phyloP scores from a whole-genome alignment of 495 filamentous ascomycete species.

The Tuber magnatum region DNA sequence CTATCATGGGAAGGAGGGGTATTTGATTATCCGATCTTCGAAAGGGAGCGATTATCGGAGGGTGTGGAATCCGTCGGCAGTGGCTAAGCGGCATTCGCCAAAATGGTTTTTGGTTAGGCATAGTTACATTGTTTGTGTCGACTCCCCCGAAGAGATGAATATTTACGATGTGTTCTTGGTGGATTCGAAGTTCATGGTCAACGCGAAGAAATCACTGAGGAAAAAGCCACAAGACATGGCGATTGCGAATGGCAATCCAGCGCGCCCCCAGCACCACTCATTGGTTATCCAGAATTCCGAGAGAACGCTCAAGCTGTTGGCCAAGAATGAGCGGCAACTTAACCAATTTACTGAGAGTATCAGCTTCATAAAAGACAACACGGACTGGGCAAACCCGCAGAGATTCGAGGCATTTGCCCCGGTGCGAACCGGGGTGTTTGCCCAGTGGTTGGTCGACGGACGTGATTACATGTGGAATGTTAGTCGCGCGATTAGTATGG shows the following conservation, averaged over 20 bases:
- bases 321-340: conserved; percentile 80
- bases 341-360: conserved; percentile 93
- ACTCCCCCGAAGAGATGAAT: conserved; percentile 97
- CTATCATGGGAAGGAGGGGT: conserved; percentile 97
- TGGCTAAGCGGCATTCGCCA: conserved; percentile 73
- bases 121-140: conserved; percentile 94
- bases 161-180: conserved; percentile 98
- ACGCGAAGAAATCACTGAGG: conserved; percentile 53
- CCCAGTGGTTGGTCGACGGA: conserved; percentile 95
- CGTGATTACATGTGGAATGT: conserved; percentile 99
- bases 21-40: conserved; percentile 78
- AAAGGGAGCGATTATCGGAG: conserved; percentile 86
- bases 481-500: conserved; percentile 92
- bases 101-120: conserved; percentile 99
- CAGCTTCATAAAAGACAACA: conserved; percentile 68
- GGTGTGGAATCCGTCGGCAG: conserved; percentile 63
- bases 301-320: conserved; percentile 79
- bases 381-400: conserved; percentile 72
- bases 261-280: conserved; percentile 72
- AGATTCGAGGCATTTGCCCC: conserved; percentile 93
- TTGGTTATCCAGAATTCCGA: conserved; percentile 80
- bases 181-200: conserved; percentile 72
- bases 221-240: conserved; percentile 51
- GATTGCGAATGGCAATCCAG: conserved; percentile 41
- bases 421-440: conserved; percentile 75